Evolutionary conservation across 1,284 basidiomycete species (phyloP).

Genomic region (Trametes sp.): DNA sequence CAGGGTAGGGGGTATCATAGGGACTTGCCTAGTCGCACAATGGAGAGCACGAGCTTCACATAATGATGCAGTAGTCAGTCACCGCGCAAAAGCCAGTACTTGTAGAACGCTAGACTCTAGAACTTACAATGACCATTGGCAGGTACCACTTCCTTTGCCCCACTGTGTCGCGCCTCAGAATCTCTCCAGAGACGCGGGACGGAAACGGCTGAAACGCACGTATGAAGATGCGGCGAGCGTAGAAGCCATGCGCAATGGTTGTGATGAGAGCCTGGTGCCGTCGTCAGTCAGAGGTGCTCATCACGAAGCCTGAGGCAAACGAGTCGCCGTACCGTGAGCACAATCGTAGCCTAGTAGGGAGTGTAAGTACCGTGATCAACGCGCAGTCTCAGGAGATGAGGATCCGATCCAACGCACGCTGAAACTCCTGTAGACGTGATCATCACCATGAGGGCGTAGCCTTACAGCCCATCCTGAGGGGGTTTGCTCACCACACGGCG

Average conservation of each 20-base stretch:
- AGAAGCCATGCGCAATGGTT: slow-evolving; percentile 27
- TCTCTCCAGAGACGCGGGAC: neutral
- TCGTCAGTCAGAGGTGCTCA: neutral
- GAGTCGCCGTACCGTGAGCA: slow-evolving; percentile 13
- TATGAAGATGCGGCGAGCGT: slow-evolving; percentile 24
- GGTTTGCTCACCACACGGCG: slow-evolving; percentile 19
- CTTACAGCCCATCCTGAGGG: too few relatives aligned
- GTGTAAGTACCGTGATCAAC: too few relatives aligned
- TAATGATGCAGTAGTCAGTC: too few relatives aligned
- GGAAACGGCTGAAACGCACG: slow-evolving; percentile 6
- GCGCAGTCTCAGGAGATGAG: too few relatives aligned
- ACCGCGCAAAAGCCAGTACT: neutral
- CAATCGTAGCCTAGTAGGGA: slow-evolving; percentile 1
- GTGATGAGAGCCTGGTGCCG: slow-evolving; percentile 25
- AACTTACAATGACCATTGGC: slow-evolving; percentile 14
- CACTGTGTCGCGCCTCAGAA: slow-evolving; percentile 9
- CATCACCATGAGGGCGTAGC: neutral
- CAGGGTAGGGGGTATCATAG: too few relatives aligned
- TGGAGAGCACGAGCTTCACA: slow-evolving; percentile 15
- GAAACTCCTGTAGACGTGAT: slow-evolving; percentile 17
- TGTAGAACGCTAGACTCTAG: neutral
- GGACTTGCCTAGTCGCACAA: slow-evolving; percentile 13
- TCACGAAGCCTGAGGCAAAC: neutral
- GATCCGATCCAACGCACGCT: too few relatives aligned
- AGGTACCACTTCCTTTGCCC: slow-evolving; percentile 15